Evolutionary conservation across 1,139 yeast species (phyloP), one percentile per base, ranked within the genome.

Genomic region (Tardiomyces digboiensis): DNA sequence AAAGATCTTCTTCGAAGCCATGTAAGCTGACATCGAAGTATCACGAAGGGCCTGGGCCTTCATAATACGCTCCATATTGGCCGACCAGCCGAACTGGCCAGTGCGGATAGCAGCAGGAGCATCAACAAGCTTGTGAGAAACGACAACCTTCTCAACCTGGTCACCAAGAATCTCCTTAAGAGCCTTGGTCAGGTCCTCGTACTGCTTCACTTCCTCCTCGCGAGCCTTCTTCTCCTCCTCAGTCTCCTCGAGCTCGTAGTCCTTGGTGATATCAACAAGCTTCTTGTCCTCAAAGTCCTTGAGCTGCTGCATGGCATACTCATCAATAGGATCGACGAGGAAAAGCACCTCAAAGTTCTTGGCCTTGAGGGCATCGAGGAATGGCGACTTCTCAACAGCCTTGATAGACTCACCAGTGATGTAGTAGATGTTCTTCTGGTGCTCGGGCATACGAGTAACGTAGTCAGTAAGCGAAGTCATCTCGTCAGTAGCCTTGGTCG

Each of bases 21-120:
- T 93, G 93, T 91, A 91, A 52, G 96, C 81, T 43, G 97, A 88
- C 98, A 93, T 91, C 60, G 95, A 80, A 60, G 95, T 85, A 72
- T 91, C 98, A 77, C 98, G 89, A 64, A 91, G 79, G 61, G 99
- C 98, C 78, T 91, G 99, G 53, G 98, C 98, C 80, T 91, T 91
- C 99, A 91, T 93, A 78, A 91, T 91, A 83, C 98, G 91, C 78
- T 91, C 99, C 98, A 93, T 93, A 79, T 91, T 91, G 63, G 99
- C 99, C 59, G 98, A 91, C 99, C 99, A 91, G 69, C 99, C 98
- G 70, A 91, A 91, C 77, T 91, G 98, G 61, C 97, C 97, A 59
- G 98, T 91, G 80, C 97, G 88, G 68, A 91, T 89, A 60, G 98
- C 98, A 70, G 98, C 98, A 70, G 99, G 99, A 48, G 98, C 93